A percentile compares a stretch with the other conserved stretches of the same genome.
These are phyloP conservation scores for Yamadazyma phyllophila DNA, from an alignment of 805 yeast species.

Conservation along the genomic window DNA sequence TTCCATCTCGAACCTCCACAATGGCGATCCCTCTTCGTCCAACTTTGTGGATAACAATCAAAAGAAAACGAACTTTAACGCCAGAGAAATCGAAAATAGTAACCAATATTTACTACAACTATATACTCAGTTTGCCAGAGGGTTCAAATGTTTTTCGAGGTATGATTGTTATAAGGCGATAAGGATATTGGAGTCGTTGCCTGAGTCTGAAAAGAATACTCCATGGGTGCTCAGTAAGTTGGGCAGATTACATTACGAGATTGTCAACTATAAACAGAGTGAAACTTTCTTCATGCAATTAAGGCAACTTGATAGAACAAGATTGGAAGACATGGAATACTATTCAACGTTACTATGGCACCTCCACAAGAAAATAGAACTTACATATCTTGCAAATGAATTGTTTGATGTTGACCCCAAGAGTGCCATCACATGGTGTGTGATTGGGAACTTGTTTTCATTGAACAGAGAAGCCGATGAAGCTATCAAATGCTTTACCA, in stretches of 20 bases:
- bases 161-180: slow-evolving; percentile 84
- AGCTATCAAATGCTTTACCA: slow-evolving; percentile 81
- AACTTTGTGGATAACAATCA: background rate
- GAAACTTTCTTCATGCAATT: slow-evolving; percentile 60
- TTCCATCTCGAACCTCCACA: slow-evolving; percentile 17
- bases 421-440: slow-evolving; percentile 89
- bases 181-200: slow-evolving; percentile 60
- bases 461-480: slow-evolving; percentile 81
- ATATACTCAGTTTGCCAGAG: slow-evolving; percentile 56
- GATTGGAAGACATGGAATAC: slow-evolving; percentile 86
- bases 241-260: slow-evolving; percentile 83
- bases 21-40: background rate
- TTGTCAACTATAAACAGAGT: slow-evolving; percentile 79
- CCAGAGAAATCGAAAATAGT: slow-evolving; percentile 26
- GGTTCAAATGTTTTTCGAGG: slow-evolving; percentile 55
- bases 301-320: slow-evolving; percentile 68
- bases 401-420: slow-evolving; percentile 60
- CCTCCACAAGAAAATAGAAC: slow-evolving; percentile 71
- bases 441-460: slow-evolving; percentile 85
- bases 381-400: slow-evolving; percentile 82
- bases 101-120: slow-evolving; percentile 46
- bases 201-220: slow-evolving; percentile 59
- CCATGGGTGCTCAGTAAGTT: slow-evolving; percentile 84
- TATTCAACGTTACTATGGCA: slow-evolving; percentile 94
- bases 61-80: background rate